These are phyloP conservation scores for Nakaseomyces nivariensis DNA, from an alignment of 1,139 yeast genomes.

Conservation along the genomic window DNA sequence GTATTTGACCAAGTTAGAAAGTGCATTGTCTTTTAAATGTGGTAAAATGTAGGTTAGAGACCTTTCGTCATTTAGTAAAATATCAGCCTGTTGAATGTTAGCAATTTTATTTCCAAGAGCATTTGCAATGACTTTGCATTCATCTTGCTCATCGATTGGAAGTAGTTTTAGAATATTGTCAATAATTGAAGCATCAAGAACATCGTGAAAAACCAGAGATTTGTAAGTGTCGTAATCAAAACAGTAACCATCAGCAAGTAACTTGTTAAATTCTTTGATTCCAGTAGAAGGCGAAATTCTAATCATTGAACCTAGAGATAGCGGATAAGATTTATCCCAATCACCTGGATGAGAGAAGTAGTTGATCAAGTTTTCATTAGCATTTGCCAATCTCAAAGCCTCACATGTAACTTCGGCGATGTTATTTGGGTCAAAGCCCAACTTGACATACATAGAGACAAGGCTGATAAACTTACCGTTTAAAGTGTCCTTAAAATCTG, in stretches of 20 bases:
- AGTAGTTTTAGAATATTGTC: slow-evolving; percentile 14
- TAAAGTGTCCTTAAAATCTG: slow-evolving; percentile 25
- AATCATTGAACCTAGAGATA: slow-evolving; percentile 21
- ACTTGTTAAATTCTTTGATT: slow-evolving; percentile 20
- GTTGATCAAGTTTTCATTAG: slow-evolving; percentile 17
- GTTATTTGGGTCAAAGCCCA: slow-evolving; percentile 19
- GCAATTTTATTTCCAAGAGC: slow-evolving; percentile 14
- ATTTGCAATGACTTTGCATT: slow-evolving; percentile 16
- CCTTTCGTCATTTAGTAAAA: slow-evolving; percentile 11
- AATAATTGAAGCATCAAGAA: slow-evolving; percentile 15
- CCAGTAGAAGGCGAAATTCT: slow-evolving; percentile 21
- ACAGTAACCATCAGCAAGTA: slow-evolving; percentile 20
- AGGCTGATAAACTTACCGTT: slow-evolving; percentile 18
- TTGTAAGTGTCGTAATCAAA: slow-evolving; percentile 28
- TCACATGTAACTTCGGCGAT: slow-evolving; percentile 22
- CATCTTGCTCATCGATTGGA: slow-evolving; percentile 13
- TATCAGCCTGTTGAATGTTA: slow-evolving; percentile 10
- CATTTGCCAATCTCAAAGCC: slow-evolving; percentile 21
- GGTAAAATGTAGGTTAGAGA: slow-evolving; percentile 16
- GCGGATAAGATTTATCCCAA: slow-evolving; percentile 28
- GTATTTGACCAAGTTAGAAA: slow-evolving; percentile 12
- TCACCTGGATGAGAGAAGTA: slow-evolving; percentile 27
- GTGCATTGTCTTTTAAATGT: slow-evolving; percentile 16
- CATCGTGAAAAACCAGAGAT: slow-evolving; percentile 15
- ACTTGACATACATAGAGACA: slow-evolving; percentile 18